A percentile compares a stretch with the other conserved stretches of the same genome.
Conservation (phyloP, 306 rosid genomes). For the Vicia villosa region DNA sequence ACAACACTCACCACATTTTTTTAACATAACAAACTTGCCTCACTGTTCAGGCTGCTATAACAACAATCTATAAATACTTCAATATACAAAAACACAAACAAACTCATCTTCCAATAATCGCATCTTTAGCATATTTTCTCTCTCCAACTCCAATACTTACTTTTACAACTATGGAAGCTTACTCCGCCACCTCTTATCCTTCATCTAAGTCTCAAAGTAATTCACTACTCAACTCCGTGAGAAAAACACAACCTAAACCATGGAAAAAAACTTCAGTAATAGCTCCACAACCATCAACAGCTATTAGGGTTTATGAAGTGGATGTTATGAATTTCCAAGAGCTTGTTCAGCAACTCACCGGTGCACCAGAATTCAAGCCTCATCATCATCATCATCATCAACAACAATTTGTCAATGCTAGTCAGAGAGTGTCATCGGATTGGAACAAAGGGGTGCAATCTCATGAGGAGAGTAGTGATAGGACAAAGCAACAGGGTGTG, state of each 20-base stretch:
- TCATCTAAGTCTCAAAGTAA: constrained; percentile 33
- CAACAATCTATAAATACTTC: constrained; percentile 44
- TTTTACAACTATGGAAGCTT: constrained; percentile 47
- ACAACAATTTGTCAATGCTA: constrained; percentile 19
- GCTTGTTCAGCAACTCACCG: constrained; percentile 78
- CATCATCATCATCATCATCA: constrained; percentile 15
- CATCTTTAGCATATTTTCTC: background rate
- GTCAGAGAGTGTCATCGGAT: background rate
- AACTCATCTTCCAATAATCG: background rate
- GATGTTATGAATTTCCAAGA: constrained; percentile 72
- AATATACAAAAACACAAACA: background rate
- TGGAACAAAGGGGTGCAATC: constrained; percentile 33
- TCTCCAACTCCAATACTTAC: background rate
- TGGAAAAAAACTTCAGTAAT: constrained; percentile 65
- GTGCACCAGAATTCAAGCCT: constrained; percentile 56
- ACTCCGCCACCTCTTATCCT: constrained; percentile 39
- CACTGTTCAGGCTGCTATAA: constrained; percentile 3
- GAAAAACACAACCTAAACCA: constrained; percentile 55
- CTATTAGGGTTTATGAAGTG: constrained; percentile 66
- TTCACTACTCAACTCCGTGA: constrained; percentile 47
- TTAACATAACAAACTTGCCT: background rate
- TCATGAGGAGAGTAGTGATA: constrained; percentile 10
- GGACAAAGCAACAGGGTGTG: constrained; percentile 16
- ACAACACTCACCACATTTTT: background rate
- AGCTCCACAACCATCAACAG: constrained; percentile 50